Base-by-base conservation (phyloP, 352 stramenopile species). In the Phytopythium kandeliae region DNA sequence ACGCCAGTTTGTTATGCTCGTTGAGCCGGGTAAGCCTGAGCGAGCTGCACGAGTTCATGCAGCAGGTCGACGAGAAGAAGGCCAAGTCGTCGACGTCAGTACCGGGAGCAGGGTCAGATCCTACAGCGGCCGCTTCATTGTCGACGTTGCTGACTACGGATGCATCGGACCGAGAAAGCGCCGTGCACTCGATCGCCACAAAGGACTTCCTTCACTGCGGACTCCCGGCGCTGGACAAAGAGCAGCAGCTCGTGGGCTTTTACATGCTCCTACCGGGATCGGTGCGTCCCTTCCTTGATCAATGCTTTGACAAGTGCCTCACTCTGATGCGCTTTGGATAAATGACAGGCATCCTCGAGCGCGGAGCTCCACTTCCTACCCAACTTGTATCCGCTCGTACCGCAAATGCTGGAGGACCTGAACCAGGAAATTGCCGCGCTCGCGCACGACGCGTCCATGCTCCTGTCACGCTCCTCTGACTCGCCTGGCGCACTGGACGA, bases 331-430 rank as follows among this genome's bases (percentile, higher is more conserved):
- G 28, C 4, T 31, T 4, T 31, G 28, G 28, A 31, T 9, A 31
- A 31, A 4, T 31, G 24, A 21, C 22, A 69, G 78, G 52, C 54
- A 24, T 31, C 54, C 9, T 53, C 51, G 35, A 49, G 57, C 34
- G 47, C 57, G 12, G 68, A 81, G 24, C 54, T 89, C 21, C 63
- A 66, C 25, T 89, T 87, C 52, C 42, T 73, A 34, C 75, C 78
- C 2, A 83, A 83, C 25, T 50, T 86, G 33, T 86, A 83, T 43
- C 64, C 78, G 4, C 54, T 89, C 3, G 70, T 74, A 5, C 55
- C 64, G 3, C 73, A 81, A 55, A 89, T 89, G 78, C 55, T 83
- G 12, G 56, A 70, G 48, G 73, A 86, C 36, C 60, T 89, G 40
- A 50, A 82, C 38, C 44, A 35, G 10, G 71, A 65, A 6, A 37